Base-by-base conservation (phyloP, 768 basidiomycete species). In the Psilocybe sp. region DNA sequence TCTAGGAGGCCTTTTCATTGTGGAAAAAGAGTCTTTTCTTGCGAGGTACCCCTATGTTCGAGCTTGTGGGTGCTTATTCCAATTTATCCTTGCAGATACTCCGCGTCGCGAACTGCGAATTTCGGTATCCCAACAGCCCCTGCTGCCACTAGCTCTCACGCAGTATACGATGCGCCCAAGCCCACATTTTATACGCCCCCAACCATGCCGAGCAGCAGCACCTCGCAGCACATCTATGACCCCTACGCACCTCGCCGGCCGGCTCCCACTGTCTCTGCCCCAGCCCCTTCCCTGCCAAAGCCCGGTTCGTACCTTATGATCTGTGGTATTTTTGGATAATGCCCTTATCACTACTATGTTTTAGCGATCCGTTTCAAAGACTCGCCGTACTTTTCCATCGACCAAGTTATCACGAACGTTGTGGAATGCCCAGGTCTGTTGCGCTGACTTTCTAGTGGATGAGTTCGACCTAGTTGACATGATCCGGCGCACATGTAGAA, bases 401-500 rank as follows among this genome's bases (percentile, higher is more conserved):
- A 87, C 43, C 83, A 89, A 57, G 60, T 73, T 5, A 80, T 90
- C 10, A 88, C 87, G 2, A 49, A 53, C 20, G 71, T 92, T 23
- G 72, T 76, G 7, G 89, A 92, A 63, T 93, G 90, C 66, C 89
- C 88, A 70, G 90, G 90, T 90, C 32, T n/a, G 55, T 28, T 53
- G 23, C 38, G 44, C 54, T 40, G 16, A 47, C 31, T 44, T 49
- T 38, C 20, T 12, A 14, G 18, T 23, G 38, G 19, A 18, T 44
- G 14, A 38, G 15, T 42, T 54, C 40, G 7, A 28, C 23, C 23
- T 28, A 4, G 47, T 31, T 46, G 37, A 52, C 23, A 42, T 32
- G 23, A 36, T 18, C 18, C 14, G 28, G 54, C 23, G 45, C 23
- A 28, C 13, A 20, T 51, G 7, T 55, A 91, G 91, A 92, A 66